phyloP scores from a whole-genome alignment of 2,329 filamentous ascomycete species.

The Alternaria brassicicola region DNA sequence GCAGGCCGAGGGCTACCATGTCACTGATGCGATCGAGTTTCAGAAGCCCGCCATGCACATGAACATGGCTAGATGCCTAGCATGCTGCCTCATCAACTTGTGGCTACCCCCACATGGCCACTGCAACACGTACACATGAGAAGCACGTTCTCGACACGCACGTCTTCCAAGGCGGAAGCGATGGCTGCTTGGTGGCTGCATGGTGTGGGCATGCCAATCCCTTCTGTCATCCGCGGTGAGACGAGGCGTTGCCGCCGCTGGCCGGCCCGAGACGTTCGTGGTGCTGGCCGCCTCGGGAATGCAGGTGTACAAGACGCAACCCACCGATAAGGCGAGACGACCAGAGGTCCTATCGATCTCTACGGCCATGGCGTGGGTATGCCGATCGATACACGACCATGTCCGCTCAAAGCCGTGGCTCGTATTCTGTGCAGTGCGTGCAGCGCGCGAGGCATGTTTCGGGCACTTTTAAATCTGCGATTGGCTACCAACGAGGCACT shows the following conservation, averaged over 20 bases:
- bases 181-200: constrained; percentile 11
- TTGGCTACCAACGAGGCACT: constrained; percentile 12
- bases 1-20: constrained; percentile 1
- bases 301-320: constrained; percentile 5
- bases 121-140: neutral
- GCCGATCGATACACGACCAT: constrained; percentile 8
- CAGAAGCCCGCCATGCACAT: neutral
- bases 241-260: constrained; percentile 21
- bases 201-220: constrained; percentile 14
- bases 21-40: constrained; percentile 5
- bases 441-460: constrained; percentile 12
- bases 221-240: constrained; percentile 11
- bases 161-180: constrained; percentile 11
- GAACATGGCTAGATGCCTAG: neutral
- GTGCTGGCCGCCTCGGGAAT: neutral
- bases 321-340: neutral
- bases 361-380: neutral
- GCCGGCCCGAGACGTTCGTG: constrained; percentile 21
- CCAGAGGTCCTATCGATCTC: neutral
- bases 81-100: constrained; percentile 1
- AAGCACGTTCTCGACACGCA: constrained; percentile 10
- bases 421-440: constrained; percentile 9
- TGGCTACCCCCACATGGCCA: constrained; percentile 10
- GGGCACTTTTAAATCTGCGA: constrained; percentile 17
- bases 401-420: neutral